Percentiles rank a stretch among this genome's conserved stretches.
phyloP scores from a whole-genome alignment of 2,329 filamentous ascomycete genomes.

The Raffaelea arxii region DNA sequence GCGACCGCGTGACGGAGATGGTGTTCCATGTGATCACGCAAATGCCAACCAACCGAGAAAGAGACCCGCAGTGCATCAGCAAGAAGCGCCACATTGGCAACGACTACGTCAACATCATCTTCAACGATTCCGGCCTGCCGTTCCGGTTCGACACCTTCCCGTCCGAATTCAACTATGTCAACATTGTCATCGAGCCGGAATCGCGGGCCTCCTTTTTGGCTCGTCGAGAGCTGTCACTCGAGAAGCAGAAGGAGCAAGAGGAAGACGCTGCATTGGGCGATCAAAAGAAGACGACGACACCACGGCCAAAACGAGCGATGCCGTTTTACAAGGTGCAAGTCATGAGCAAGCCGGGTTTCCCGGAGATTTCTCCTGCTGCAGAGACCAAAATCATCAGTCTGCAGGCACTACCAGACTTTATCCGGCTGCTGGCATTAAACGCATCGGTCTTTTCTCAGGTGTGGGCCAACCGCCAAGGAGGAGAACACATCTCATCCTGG shows the following conservation, averaged over 20 bases:
- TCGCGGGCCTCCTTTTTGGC: constrained; percentile 69
- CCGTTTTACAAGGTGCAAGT: constrained; percentile 83
- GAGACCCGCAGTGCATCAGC: constrained; percentile 63
- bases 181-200: constrained; percentile 89
- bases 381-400: constrained; percentile 84
- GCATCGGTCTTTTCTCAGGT: constrained; percentile 88
- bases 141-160: constrained; percentile 90
- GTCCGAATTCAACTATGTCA: constrained; percentile 92
- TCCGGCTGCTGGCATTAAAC: constrained; percentile 82
- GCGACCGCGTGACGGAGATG: constrained; percentile 87
- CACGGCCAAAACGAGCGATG: constrained; percentile 13
- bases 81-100: constrained; percentile 97
- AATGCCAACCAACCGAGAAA: constrained; percentile 82
- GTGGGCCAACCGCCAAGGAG: constrained; percentile 69
- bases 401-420: constrained; percentile 71
- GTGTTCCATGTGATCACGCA: constrained; percentile 94
- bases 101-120: constrained; percentile 96
- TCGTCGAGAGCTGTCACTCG: constrained; percentile 34
- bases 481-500: constrained; percentile 85
- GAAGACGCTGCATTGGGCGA: background rate
- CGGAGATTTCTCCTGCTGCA: constrained; percentile 81
- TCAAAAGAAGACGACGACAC: background rate
- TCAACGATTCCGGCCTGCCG: constrained; percentile 87
- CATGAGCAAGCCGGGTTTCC: constrained; percentile 79
- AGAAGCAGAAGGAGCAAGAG: constrained; percentile 14